Conservation (phyloP, 2,329 filamentous ascomycete genomes). For the Neophaeococcomyces mojaviensis region DNA sequence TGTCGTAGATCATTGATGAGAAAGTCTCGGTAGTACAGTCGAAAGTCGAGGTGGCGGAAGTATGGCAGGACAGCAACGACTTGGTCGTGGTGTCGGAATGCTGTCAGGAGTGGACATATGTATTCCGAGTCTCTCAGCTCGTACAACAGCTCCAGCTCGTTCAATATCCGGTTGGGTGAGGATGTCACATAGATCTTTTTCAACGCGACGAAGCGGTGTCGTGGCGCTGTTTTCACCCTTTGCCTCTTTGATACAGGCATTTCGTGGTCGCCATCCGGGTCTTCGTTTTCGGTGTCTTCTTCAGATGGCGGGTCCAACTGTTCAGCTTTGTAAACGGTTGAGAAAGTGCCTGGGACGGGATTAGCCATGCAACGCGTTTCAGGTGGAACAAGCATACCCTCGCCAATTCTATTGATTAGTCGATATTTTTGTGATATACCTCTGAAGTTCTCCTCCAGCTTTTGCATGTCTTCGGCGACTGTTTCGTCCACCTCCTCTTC, state of each 20-base stretch:
- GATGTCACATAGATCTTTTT: constrained; percentile 99
- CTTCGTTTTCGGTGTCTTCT: constrained; percentile 83
- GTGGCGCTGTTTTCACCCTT: constrained; percentile 39
- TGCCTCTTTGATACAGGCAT: constrained; percentile 57
- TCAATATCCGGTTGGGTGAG: constrained; percentile 84
- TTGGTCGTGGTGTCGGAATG: constrained; percentile 90
- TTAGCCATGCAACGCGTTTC: constrained; percentile 12
- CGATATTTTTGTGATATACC: constrained; percentile 79
- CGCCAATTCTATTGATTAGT: constrained; percentile 91
- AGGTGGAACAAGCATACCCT: constrained; percentile 53
- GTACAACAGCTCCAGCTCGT: constrained; percentile 88
- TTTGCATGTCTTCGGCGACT: constrained; percentile 79
- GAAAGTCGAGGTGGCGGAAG: constrained; percentile 91
- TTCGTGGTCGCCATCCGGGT: constrained; percentile 58
- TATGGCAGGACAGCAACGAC: constrained; percentile 92
- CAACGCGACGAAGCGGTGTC: constrained; percentile 79
- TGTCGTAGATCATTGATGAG: constrained; percentile 76
- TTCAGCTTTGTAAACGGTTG: constrained; percentile 97
- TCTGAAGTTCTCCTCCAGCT: constrained; percentile 71
- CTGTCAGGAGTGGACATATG: constrained; percentile 91
- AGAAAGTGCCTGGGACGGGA: constrained; percentile 72
- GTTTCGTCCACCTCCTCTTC: constrained; percentile 37
- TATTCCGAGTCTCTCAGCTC: constrained; percentile 75
- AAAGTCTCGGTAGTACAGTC: constrained; percentile 83
- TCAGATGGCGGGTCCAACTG: constrained; percentile 70